Evolutionary conservation across 345 rosid genomes (phyloP).

Genomic region (Firmiana major): DNA sequence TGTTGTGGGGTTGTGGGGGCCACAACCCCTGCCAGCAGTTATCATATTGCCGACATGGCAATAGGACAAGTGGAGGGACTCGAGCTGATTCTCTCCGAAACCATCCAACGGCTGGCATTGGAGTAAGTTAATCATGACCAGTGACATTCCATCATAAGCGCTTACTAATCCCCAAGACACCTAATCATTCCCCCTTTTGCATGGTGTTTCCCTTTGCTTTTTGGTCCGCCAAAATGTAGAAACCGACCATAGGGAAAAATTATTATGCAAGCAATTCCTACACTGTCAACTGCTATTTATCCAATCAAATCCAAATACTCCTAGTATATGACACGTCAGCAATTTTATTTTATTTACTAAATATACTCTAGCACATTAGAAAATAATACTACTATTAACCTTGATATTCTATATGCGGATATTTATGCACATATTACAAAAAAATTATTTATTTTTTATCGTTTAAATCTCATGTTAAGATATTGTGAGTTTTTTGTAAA

Average conservation of each 20-base stretch:
- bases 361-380: too few species aligned
- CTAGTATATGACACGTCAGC: neutral
- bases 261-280: neutral
- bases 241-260: neutral
- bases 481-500: too few species aligned
- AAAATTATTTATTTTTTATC: too few species aligned
- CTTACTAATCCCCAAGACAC: conserved; percentile 17
- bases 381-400: too few species aligned
- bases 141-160: conserved; percentile 27
- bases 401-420: too few species aligned
- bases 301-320: neutral
- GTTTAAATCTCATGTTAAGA: too few species aligned
- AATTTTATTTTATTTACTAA: neutral
- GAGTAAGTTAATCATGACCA: conserved; percentile 27
- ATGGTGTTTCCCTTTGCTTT: conserved; percentile 29
- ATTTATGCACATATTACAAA: too few species aligned
- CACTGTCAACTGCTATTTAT: neutral
- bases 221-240: conserved; percentile 33
- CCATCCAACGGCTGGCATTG: conserved; percentile 26
- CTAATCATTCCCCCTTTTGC: conserved; percentile 28
- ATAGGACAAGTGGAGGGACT: conserved; percentile 18
- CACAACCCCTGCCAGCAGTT: conserved; percentile 16
- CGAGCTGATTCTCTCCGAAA: conserved; percentile 9
- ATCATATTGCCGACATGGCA: conserved; percentile 38
- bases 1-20: neutral